Conservation (phyloP, 805 yeast genomes). For the Clavispora asparagi region DNA sequence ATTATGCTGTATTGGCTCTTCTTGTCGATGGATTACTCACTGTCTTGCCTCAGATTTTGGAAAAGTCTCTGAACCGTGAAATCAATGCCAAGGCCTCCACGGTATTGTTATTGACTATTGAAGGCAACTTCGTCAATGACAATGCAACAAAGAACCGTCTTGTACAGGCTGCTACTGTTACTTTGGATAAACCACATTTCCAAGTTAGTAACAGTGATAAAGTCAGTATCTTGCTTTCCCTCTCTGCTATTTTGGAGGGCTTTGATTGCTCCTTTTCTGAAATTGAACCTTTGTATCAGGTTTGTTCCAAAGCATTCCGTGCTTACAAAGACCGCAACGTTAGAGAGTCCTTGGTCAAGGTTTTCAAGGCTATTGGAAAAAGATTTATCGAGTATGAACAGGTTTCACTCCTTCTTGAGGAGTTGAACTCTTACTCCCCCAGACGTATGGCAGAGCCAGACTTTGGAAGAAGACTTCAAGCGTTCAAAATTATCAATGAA, state of each 20-base stretch:
- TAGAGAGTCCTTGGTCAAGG: slow-evolving; percentile 54
- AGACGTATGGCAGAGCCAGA: slow-evolving; percentile 69
- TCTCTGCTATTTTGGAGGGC: slow-evolving; percentile 49
- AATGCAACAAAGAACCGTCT: slow-evolving; percentile 49
- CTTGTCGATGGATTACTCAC: slow-evolving; percentile 54
- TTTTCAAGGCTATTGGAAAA: slow-evolving; percentile 56
- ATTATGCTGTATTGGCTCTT: slow-evolving; percentile 45
- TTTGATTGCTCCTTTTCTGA: slow-evolving; percentile 51
- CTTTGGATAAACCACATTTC: slow-evolving; percentile 53
- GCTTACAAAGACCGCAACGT: slow-evolving; percentile 54
- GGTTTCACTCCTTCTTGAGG: slow-evolving; percentile 52
- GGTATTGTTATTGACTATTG: slow-evolving; percentile 47
- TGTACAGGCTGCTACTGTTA: slow-evolving; percentile 51
- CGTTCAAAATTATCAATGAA: slow-evolving; percentile 65
- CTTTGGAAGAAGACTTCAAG: slow-evolving; percentile 66
- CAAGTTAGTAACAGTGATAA: slow-evolving; percentile 50
- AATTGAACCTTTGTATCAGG: slow-evolving; percentile 43
- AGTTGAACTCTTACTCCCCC: slow-evolving; percentile 63
- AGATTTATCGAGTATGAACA: slow-evolving; percentile 35
- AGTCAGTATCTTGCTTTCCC: slow-evolving; percentile 50
- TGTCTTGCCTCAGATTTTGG: slow-evolving; percentile 47
- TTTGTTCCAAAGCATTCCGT: slow-evolving; percentile 55
- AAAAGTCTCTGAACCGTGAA: slow-evolving; percentile 35
- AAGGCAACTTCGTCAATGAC: slow-evolving; percentile 54
- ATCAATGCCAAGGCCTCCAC: slow-evolving; percentile 50